Base-by-base conservation (phyloP, 2,329 filamentous ascomycete species). In the Immersiporthe knoxdaviesiana region DNA sequence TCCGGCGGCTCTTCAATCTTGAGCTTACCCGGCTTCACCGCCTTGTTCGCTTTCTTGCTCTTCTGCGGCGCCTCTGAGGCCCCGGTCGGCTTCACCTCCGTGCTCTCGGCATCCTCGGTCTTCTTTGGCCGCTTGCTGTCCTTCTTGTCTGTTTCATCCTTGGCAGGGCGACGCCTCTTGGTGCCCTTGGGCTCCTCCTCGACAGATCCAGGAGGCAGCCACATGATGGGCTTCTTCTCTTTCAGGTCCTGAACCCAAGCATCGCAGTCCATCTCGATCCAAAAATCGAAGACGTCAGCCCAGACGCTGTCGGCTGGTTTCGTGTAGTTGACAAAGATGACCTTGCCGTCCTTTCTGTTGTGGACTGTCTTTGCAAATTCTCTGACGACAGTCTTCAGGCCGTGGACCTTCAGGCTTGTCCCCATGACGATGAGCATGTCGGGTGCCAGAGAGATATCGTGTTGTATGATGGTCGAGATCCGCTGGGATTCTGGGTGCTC, bases 191-290 rank as follows among this genome's bases (percentile, higher is more conserved):
- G 78, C 68, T 80, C 82, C 62, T 84, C 82, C 32, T 79, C 77
- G 7, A 80, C 75, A 1, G 81, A 77, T 0, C 81, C 82, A 0
- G 83, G 82, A 0, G 84, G 84, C 68, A 87, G 78, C 88, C 88
- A 91, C 4, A 91, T 79, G 62, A 85, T 83, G 1, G 88, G 85
- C 68, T 89, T 84, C 66, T 87, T 85, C 64, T 80, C 78, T 70
- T 85, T 87, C 66, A 92, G 76, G 74, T 92, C 88, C 12, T 83
- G 78, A 0, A 92, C 90, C 90, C 90, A 93, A 4, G 87, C 87
- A 73, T 93, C 91, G 70, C 90, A 92, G 74, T 92, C 90, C 90
- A 90, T 92, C 72, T 91, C 84, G 0, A 93, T 84, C 87, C 90
- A 92, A 71, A 90, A 91, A 78, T 93, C 91, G 66, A 93, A 90